These are phyloP conservation scores for Edaphochlamys debaryana DNA, from an alignment of 139 green algal genomes.

Conservation along the genomic window DNA sequence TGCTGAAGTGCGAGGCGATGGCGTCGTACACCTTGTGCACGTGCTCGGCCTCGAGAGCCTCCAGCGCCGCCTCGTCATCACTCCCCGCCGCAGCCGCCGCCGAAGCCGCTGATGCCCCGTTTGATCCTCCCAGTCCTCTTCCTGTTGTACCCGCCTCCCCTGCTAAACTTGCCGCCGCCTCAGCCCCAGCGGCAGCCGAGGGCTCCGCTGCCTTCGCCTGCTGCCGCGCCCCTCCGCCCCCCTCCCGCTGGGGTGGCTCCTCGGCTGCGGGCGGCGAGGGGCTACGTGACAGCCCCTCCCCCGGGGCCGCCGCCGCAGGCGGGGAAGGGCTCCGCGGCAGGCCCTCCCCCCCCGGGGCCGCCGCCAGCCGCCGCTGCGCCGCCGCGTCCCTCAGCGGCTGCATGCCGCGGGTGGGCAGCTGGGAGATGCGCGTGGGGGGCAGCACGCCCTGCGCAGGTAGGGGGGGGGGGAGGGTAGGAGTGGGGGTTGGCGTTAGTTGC, in stretches of 20 bases:
- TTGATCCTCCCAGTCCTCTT: not conserved
- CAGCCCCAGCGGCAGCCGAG: too few relatives aligned
- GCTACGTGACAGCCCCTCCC: too few relatives aligned
- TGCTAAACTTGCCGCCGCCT: slow-evolving; percentile 20
- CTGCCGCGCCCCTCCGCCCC: not conserved
- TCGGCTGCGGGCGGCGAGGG: too few relatives aligned
- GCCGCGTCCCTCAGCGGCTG: too few relatives aligned
- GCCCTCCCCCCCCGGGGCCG: not conserved
- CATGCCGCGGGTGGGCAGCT: slow-evolving; percentile 32
- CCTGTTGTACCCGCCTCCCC: not conserved
- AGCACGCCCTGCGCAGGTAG: slow-evolving; percentile 7
- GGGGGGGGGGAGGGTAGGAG: too few relatives aligned
- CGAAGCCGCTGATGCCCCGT: not conserved
- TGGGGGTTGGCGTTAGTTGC: too few relatives aligned
- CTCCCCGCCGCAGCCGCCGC: not conserved
- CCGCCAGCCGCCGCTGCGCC: too few relatives aligned
- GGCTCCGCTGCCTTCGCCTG: not conserved
- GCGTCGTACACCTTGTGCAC: slow-evolving; percentile 95
- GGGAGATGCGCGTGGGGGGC: slow-evolving; percentile 30
- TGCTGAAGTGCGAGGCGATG: slow-evolving; percentile 96
- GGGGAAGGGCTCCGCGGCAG: too few relatives aligned
- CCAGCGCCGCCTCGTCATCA: slow-evolving; percentile 11
- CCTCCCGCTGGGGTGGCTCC: too few relatives aligned
- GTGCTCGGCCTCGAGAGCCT: slow-evolving; percentile 68
- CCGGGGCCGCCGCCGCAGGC: not conserved